phyloP scores from a whole-genome alignment of 352 stramenopile species.

The Phytopythium montanum region DNA sequence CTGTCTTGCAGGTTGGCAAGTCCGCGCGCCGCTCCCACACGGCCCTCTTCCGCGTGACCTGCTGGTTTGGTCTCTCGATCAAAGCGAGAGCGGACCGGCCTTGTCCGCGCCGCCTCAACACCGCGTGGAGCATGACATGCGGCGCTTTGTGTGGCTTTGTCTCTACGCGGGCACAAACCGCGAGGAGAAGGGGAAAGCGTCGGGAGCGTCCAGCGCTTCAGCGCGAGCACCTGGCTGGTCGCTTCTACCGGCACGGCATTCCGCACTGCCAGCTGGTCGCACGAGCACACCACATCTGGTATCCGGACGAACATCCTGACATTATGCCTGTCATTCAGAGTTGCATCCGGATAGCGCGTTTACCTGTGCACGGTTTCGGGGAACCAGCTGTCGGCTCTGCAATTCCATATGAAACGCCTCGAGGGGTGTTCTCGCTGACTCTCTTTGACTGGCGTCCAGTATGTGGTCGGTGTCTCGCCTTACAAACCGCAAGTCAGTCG shows the following conservation, averaged over 20 bases:
- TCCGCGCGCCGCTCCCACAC: background rate
- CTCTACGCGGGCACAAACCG: background rate
- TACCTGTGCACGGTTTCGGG: background rate
- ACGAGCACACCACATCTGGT: background rate
- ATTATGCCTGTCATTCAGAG: background rate
- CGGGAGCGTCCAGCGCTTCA: background rate
- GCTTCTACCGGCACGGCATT: slow-evolving; percentile 7
- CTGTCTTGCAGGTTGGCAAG: background rate
- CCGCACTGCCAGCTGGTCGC: slow-evolving; percentile 4
- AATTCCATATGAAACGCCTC: background rate
- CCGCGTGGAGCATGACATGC: background rate
- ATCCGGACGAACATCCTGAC: background rate
- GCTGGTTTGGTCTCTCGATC: slow-evolving; percentile 1
- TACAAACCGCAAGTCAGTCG: background rate
- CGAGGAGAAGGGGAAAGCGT: background rate
- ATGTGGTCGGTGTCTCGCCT: background rate
- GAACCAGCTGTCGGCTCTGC: slow-evolving; percentile 3
- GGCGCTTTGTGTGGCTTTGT: background rate
- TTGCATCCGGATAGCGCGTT: background rate
- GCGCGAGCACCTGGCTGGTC: background rate
- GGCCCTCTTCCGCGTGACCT: slow-evolving; percentile 3
- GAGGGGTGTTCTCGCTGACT: background rate
- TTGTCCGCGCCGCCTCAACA: background rate
- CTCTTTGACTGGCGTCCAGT: slow-evolving; percentile 6
- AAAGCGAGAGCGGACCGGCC: background rate